A percentile compares a stretch with the other conserved stretches of the same genome.
Evolutionary conservation across 257 asterid genomes (phyloP).

Genomic region (Echium plantagineum): DNA sequence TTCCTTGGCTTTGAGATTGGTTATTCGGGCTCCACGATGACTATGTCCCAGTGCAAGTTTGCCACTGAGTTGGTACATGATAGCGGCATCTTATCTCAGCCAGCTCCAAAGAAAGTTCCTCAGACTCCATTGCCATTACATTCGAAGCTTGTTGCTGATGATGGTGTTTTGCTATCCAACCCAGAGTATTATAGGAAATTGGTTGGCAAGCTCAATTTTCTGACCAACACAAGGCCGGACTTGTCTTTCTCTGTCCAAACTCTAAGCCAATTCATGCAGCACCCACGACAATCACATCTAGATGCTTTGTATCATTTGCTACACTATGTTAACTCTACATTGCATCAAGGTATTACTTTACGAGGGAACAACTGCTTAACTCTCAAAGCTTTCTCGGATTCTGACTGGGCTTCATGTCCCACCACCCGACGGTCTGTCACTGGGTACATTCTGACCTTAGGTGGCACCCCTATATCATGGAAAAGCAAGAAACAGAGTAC

Average conservation of each 20-base stretch:
- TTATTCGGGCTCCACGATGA: too few relatives aligned
- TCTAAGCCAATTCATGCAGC: not conserved
- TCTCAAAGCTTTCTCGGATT: not conserved
- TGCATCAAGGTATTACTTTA: not conserved
- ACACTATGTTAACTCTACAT: not conserved
- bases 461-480: not conserved
- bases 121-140: too few relatives aligned
- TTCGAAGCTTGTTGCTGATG: not conserved
- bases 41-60: too few relatives aligned
- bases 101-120: too few relatives aligned
- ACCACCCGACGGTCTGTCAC: not conserved
- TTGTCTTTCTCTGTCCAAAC: not conserved
- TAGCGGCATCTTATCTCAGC: too few relatives aligned
- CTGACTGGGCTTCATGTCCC: not conserved
- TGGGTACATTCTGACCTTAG: not conserved
- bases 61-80: too few relatives aligned
- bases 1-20: too few relatives aligned
- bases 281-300: not conserved
- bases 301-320: not conserved
- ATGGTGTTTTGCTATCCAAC: not conserved
- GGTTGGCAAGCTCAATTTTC: not conserved
- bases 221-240: not conserved
- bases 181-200: not conserved
- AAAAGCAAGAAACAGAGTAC: not conserved
- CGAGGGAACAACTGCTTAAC: not conserved